Conservation (phyloP, 108 stramenopile genomes). For the Cyclotella kingstonii region DNA sequence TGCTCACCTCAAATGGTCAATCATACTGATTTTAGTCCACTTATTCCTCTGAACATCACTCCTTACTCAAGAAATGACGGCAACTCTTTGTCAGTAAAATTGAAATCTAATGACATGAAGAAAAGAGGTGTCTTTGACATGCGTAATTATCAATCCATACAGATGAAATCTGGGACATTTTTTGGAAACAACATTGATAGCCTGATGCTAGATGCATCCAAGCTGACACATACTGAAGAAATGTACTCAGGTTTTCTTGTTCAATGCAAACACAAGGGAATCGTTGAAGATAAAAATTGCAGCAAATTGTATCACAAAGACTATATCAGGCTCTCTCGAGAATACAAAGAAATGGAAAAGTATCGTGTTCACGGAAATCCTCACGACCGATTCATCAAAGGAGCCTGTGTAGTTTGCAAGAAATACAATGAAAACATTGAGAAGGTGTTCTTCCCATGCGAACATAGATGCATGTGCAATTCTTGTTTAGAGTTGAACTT, state of each 20-base stretch:
- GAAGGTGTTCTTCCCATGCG: conserved; percentile 27
- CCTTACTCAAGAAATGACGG: too few species aligned
- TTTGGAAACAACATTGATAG: too few species aligned
- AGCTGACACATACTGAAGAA: too few species aligned
- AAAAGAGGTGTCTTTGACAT: too few species aligned
- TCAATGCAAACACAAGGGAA: neutral
- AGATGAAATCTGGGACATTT: too few species aligned
- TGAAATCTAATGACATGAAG: too few species aligned
- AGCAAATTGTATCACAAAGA: conserved; percentile 12
- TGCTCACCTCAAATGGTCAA: too few species aligned
- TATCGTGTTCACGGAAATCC: conserved; percentile 1
- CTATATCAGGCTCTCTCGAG: conserved; percentile 10
- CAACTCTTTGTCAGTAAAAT: too few species aligned
- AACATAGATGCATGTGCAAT: conserved; percentile 22
- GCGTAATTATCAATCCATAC: too few species aligned
- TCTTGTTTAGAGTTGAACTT: neutral
- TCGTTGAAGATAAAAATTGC: neutral
- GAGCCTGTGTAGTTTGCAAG: conserved; percentile 7
- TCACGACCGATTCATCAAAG: neutral
- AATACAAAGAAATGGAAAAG: conserved; percentile 20
- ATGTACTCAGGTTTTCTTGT: neutral
- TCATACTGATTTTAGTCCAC: too few species aligned
- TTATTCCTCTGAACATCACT: too few species aligned
- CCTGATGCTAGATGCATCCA: too few species aligned
- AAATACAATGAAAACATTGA: neutral